Evolutionary conservation across 2,329 filamentous ascomycete genomes (phyloP), one percentile per base, ranked within the genome.

Genomic region (Colletotrichum destructivum): DNA sequence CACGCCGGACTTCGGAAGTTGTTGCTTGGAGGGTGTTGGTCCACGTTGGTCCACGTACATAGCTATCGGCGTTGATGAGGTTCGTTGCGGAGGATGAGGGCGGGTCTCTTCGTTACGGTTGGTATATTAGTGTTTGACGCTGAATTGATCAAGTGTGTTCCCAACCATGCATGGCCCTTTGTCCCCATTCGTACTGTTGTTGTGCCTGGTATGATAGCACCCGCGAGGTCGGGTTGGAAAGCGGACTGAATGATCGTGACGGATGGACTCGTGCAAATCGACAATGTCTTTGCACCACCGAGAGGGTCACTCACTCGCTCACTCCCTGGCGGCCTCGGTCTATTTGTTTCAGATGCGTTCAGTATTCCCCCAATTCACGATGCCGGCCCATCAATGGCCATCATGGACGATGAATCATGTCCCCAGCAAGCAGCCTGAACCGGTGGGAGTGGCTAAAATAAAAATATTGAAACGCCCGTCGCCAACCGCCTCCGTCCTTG

Each of bases 391-490:
- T 35, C 54, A 21, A 23, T 42, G 55, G 21, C n/a, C 47, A 51
- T 38, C 35, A 38, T 51, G 18, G 35, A 21, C 44, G 23, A 23
- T n/a, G 31, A 66, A 40, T 38, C 2, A 38, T 38, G 35, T 11
- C 35, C 8, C 55, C 40, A 31, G n/a, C 57, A 26, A n/a, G 35
- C 47, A 52, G 26, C 16, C 31, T n/a, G 31, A 16, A 18, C 47
- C 31, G 46, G 21, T 62, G 35, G 12, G n/a, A 21, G 26, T 46
- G 15, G 31, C 47, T 23, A n/a, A 40, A 51, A 40, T 46, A 3
- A 46, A 62, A 26, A 26, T 3, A n/a, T n/a, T n/a, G n/a, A 55
- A 64, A 64, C 49, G 68, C 68, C 68, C 49, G 40, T 68, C 68
- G 51, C 68, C 63, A 54, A 38, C 26, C 51, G 12, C 26, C n/a